These are phyloP conservation scores for Solanum appendiculatum DNA, from an alignment of 257 asterid species.

Conservation along the genomic window DNA sequence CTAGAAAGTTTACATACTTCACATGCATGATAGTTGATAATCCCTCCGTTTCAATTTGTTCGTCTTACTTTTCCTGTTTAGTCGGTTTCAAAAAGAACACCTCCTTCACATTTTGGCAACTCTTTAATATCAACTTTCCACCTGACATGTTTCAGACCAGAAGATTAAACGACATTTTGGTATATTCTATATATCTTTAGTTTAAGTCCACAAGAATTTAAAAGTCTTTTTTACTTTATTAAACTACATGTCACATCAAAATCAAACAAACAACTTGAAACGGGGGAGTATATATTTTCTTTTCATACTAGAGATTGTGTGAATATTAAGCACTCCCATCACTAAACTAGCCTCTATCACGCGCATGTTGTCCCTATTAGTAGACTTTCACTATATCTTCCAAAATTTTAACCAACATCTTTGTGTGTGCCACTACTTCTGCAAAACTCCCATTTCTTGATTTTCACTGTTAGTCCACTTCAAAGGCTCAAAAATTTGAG, in stretches of 20 bases:
- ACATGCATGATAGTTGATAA: conserved; percentile 26
- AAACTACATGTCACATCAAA: background rate
- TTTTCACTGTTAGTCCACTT: conserved; percentile 1
- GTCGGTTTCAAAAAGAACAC: background rate
- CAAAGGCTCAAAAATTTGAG: conserved; percentile 18
- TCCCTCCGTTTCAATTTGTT: background rate
- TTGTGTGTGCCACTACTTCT: conserved; percentile 7
- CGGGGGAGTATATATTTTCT: background rate
- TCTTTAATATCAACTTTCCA: background rate
- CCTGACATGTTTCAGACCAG: background rate
- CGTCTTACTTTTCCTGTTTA: no score
- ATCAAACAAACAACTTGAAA: rapidly evolving
- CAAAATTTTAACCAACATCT: background rate
- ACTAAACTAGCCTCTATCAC: conserved; percentile 17
- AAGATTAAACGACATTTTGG: no score
- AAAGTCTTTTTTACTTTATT: background rate
- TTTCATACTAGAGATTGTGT: conserved; percentile 20
- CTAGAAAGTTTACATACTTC: conserved; percentile 5
- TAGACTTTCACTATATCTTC: conserved; percentile 14
- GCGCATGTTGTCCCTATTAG: conserved; percentile 43
- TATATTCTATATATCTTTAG: background rate
- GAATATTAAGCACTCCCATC: conserved; percentile 18
- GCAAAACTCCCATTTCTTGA: background rate
- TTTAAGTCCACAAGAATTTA: background rate
- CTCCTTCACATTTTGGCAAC: background rate